Percentiles rank a stretch among this genome's conserved stretches.
These are phyloP conservation scores for Globisporangium lucens DNA, from an alignment of 352 stramenopile genomes.

Conservation along the genomic window DNA sequence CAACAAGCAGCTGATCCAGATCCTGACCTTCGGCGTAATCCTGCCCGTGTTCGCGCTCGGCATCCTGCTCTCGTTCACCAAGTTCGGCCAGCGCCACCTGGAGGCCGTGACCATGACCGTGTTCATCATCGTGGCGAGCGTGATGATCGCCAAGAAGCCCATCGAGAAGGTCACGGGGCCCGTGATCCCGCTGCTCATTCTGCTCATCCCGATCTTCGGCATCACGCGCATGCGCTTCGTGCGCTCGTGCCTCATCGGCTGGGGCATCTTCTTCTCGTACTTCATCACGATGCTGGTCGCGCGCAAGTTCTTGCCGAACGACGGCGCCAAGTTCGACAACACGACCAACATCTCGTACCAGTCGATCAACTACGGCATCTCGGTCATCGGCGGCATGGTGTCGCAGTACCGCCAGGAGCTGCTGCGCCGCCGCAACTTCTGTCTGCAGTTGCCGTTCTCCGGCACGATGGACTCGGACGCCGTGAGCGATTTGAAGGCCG, in stretches of 20 bases:
- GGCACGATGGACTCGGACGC: constrained; percentile 66
- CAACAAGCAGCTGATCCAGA: constrained; percentile 45
- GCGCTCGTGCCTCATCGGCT: constrained; percentile 67
- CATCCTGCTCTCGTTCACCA: constrained; percentile 51
- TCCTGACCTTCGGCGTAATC: constrained; percentile 60
- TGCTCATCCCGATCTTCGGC: constrained; percentile 83
- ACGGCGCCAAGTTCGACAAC: constrained; percentile 45
- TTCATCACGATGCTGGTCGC: constrained; percentile 58
- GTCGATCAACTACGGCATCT: constrained; percentile 81
- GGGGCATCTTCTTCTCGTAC: constrained; percentile 69
- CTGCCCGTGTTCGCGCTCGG: constrained; percentile 54
- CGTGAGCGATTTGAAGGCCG: constrained; percentile 51
- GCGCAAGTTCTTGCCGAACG: constrained; percentile 31
- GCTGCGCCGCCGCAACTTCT: constrained; percentile 71
- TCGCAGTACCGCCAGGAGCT: constrained; percentile 82
- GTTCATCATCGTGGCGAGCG: constrained; percentile 53
- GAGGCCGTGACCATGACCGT: constrained; percentile 62
- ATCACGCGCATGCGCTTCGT: constrained; percentile 82
- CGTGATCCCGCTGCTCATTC: constrained; percentile 72
- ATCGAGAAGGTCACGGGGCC: constrained; percentile 63
- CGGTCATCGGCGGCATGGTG: constrained; percentile 78
- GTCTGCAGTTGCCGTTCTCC: constrained; percentile 70
- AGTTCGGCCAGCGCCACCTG: constrained; percentile 41
- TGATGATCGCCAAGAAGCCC: constrained; percentile 81
- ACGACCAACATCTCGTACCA: constrained; percentile 80